phyloP scores from a whole-genome alignment of 805 yeast genomes.

The Danielia oregonensis region DNA sequence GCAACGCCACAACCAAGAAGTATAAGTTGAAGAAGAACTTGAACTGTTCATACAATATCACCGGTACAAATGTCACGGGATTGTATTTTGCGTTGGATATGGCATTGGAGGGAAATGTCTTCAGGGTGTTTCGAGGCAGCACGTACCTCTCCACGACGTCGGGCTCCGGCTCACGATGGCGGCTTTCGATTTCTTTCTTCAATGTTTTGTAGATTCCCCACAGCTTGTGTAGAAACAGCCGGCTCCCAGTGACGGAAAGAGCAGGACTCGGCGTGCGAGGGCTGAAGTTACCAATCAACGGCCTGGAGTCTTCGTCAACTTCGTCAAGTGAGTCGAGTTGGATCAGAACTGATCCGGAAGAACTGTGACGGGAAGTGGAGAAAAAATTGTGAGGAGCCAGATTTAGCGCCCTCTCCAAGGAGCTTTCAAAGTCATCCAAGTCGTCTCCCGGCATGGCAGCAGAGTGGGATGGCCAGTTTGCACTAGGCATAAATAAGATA shows the following conservation, averaged over 20 bases:
- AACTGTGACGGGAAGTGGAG: slow-evolving; percentile 26
- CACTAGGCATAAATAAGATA: neutral
- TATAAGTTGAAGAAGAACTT: slow-evolving; percentile 93
- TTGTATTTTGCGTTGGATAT: slow-evolving; percentile 93
- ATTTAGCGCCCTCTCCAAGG: slow-evolving; percentile 63
- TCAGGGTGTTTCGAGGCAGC: slow-evolving; percentile 30
- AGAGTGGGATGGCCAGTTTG: neutral
- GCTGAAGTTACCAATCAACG: slow-evolving; percentile 27
- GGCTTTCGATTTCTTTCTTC: slow-evolving; percentile 2
- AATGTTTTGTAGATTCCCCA: slow-evolving; percentile 3
- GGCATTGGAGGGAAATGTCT: slow-evolving; percentile 59
- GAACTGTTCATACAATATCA: slow-evolving; percentile 91
- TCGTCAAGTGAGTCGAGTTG: slow-evolving; percentile 24
- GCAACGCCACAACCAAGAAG: slow-evolving; percentile 87
- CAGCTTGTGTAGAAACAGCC: slow-evolving; percentile 2
- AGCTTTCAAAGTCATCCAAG: slow-evolving; percentile 62
- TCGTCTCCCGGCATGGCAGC: neutral
- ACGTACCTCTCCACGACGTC: slow-evolving; percentile 31
- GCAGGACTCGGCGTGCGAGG: neutral
- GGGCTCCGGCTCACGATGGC: neutral
- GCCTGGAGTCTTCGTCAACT: slow-evolving; percentile 14
- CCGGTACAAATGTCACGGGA: slow-evolving; percentile 81
- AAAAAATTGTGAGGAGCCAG: slow-evolving; percentile 41
- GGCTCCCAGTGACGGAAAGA: neutral
- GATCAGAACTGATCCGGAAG: slow-evolving; percentile 17